Evolutionary conservation across 305 asterid species (phyloP).

Genomic region (Fraxinus dipetala): DNA sequence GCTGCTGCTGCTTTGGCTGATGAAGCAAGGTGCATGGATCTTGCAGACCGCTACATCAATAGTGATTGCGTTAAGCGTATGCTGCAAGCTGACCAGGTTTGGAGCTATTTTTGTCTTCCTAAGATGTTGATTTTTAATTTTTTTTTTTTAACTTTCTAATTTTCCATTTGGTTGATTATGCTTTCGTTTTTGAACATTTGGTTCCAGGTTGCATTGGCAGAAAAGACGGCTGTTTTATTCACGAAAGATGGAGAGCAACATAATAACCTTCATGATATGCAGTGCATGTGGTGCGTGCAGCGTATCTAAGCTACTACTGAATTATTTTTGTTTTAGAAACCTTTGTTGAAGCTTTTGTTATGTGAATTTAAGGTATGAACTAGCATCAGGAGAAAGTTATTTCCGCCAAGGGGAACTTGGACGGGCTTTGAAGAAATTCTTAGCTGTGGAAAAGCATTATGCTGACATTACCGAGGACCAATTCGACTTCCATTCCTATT

Average conservation of each 20-base stretch:
- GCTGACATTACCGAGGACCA: slow-evolving; percentile 96
- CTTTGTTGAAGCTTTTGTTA: slow-evolving; percentile 17
- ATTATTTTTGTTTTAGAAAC: not conserved
- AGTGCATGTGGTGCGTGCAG: slow-evolving; percentile 86
- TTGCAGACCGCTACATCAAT: slow-evolving; percentile 95
- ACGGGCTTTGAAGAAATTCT: slow-evolving; percentile 90
- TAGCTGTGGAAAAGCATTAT: slow-evolving; percentile 95
- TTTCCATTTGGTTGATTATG: slow-evolving; percentile 16
- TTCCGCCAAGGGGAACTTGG: slow-evolving; percentile 88
- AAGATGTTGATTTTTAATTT: not conserved
- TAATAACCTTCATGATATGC: slow-evolving; percentile 96
- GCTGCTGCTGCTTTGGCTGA: slow-evolving; percentile 97
- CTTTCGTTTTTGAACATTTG: slow-evolving; percentile 18
- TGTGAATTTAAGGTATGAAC: slow-evolving; percentile 71
- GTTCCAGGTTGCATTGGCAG: slow-evolving; percentile 80
- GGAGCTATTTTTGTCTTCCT: not conserved
- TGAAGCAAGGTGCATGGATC: slow-evolving; percentile 99
- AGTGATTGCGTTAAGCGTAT: slow-evolving; percentile 95
- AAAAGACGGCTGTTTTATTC: slow-evolving; percentile 87
- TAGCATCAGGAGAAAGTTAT: slow-evolving; percentile 92
- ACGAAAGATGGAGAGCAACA: slow-evolving; percentile 99
- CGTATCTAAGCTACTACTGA: slow-evolving; percentile 26
- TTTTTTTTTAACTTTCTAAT: not conserved
- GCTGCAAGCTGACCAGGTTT: slow-evolving; percentile 99
- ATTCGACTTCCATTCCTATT: slow-evolving; percentile 94